Evolutionary conservation across 2,329 filamentous ascomycete genomes (phyloP).

Genomic region (Dryadomyces quercus-mongolicae): DNA sequence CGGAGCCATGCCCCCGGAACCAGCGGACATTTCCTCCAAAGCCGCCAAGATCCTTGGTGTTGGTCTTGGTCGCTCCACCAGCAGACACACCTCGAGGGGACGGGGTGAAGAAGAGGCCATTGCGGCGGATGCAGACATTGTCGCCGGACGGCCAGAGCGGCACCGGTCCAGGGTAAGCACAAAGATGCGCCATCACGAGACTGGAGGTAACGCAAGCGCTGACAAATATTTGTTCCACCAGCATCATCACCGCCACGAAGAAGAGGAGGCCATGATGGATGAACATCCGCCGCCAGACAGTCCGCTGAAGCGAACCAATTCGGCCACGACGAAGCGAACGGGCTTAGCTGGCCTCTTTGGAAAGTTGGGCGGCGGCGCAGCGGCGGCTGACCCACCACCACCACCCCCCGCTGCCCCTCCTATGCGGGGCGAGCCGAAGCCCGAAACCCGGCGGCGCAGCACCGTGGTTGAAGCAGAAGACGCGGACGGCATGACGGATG

Average conservation of each 20-base stretch:
- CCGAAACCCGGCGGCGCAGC: slow-evolving; percentile 31
- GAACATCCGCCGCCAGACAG: slow-evolving; percentile 26
- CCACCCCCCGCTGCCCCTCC: not conserved
- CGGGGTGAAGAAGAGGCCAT: slow-evolving; percentile 30
- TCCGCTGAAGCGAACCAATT: slow-evolving; percentile 47
- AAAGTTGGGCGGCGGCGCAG: slow-evolving; percentile 35
- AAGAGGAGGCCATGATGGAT: slow-evolving; percentile 49
- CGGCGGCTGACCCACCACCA: slow-evolving; percentile 4
- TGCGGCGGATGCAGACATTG: slow-evolving; percentile 24
- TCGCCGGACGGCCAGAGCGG: slow-evolving; percentile 33
- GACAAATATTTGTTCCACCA: slow-evolving; percentile 26
- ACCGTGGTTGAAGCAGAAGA: slow-evolving; percentile 41
- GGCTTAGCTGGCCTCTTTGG: slow-evolving; percentile 51
- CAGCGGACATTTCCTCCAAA: slow-evolving; percentile 56
- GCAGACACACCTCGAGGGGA: slow-evolving; percentile 18
- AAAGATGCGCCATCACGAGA: no score
- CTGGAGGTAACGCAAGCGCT: not conserved
- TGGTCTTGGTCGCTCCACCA: slow-evolving; percentile 27
- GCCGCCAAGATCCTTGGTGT: slow-evolving; percentile 66
- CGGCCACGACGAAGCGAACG: slow-evolving; percentile 48
- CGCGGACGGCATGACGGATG: slow-evolving; percentile 13
- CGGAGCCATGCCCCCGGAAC: slow-evolving; percentile 60
- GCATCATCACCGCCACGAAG: slow-evolving; percentile 49
- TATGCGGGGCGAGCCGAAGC: not conserved
- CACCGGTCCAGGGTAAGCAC: slow-evolving; percentile 30